Base-by-base conservation (phyloP, 2,329 filamentous ascomycete species). In the Aspergillus vadensis region DNA sequence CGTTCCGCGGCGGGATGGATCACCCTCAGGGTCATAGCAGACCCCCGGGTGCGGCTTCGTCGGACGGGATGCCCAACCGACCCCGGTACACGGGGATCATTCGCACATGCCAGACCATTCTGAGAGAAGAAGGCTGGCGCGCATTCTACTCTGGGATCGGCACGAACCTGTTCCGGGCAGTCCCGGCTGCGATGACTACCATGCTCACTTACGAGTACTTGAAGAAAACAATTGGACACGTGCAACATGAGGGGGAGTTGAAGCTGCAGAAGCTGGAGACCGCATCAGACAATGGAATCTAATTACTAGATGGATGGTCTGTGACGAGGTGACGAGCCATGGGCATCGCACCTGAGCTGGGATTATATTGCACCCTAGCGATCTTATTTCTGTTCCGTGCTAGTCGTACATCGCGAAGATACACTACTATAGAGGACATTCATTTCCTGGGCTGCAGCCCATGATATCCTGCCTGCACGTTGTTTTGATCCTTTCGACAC, bases 111-210 rank as follows among this genome's bases (percentile, higher is more conserved):
- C 86, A 88, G 63, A 93, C 88, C 2, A 98, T 99, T 63, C 80
- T 97, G 39, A 82, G 81, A 36, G 95, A 99, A 76, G 95, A 99
- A 77, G 95, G 95, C 6, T 97, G 94, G 93, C 85, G 90, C 63
- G 94, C 94, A 3, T 98, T 99, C 70, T 99, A 99, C 75, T 94
- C 93, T 23, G 95, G 95, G 38, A 92, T 99, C 83, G 95, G 95
- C 39, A 97, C 94, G 52, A 99, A 99, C 78, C 91, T 99, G 87
- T 92, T 98, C 82, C 86, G 95, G 59, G 95, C 95, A 7, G 89
- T 99, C 12, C 95, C 95, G 32, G 92, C 95, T 21, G 94, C 95
- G 19, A 96, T 96, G 71, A 97, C 96, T 25, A 99, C 95, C 3
- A 96, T 99, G 89, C 83, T 98, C 73, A 98, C 94, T 12, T 99